Evolutionary conservation across 2,329 filamentous ascomycete genomes (phyloP).

Genomic region (Microdochium nivale): DNA sequence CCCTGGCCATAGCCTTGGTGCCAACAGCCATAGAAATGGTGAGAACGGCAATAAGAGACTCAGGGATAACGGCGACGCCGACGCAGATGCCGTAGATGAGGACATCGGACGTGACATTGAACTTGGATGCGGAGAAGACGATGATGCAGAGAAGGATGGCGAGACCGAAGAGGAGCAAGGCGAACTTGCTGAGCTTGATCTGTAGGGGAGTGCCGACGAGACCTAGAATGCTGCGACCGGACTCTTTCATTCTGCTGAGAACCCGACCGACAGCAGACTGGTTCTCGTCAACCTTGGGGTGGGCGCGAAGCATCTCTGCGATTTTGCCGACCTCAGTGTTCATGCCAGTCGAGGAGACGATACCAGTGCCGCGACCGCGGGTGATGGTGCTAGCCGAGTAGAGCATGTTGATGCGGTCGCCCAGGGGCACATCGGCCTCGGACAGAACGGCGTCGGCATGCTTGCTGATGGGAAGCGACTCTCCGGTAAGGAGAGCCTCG

Average conservation of each 20-base stretch:
- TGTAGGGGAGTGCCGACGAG: slow-evolving; percentile 75
- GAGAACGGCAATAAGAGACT: slow-evolving; percentile 51
- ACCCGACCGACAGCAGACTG: slow-evolving; percentile 35
- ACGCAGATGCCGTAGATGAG: slow-evolving; percentile 45
- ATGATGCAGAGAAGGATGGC: slow-evolving; percentile 54
- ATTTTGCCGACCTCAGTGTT: slow-evolving; percentile 68
- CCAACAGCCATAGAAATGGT: slow-evolving; percentile 54
- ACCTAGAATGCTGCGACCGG: slow-evolving; percentile 46
- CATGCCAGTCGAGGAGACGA: slow-evolving; percentile 66
- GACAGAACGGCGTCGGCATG: slow-evolving; percentile 46
- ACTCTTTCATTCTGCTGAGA: slow-evolving; percentile 32
- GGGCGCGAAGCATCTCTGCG: slow-evolving; percentile 58
- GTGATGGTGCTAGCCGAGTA: slow-evolving; percentile 68
- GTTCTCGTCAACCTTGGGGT: slow-evolving; percentile 39
- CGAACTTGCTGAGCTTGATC: slow-evolving; percentile 77
- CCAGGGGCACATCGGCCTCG: slow-evolving; percentile 48
- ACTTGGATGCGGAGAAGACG: slow-evolving; percentile 51
- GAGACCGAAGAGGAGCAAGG: slow-evolving; percentile 68
- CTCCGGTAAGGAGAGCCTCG: slow-evolving; percentile 65
- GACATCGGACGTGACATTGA: slow-evolving; percentile 44
- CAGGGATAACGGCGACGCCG: slow-evolving; percentile 43
- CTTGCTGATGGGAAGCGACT: slow-evolving; percentile 63
- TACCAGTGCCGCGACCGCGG: slow-evolving; percentile 58
- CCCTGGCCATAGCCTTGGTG: slow-evolving; percentile 44
- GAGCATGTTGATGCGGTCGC: slow-evolving; percentile 62